Base-by-base conservation (phyloP, 805 yeast genomes). In the Saturnispora dispora region DNA sequence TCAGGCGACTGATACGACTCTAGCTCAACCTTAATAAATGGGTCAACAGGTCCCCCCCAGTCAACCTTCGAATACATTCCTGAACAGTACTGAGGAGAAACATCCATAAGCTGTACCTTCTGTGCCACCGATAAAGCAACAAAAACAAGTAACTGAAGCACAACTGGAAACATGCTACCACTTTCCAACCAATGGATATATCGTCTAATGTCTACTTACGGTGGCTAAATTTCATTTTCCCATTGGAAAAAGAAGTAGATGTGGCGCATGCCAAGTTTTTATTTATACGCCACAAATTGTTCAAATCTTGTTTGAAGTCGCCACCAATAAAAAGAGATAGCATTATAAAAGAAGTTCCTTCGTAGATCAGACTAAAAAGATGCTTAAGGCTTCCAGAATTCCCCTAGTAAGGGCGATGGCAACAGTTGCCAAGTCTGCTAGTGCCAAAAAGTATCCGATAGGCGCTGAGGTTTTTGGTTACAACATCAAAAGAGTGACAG, bases 11-110 rank as follows among this genome's bases (percentile, higher is more conserved):
- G 59, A 48, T 60, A 64, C 15, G 57, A 53, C 43, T 62, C 57
- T 51, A 81, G 57, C 49, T 77, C 75, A 45, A 75, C 76, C 45
- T 74, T 76, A 57, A 78, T 79, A 65, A 67, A 76, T 5, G 95
- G 89, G 53, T 79, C 82, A 9, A 71, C 67, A 25, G 75, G 73
- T 35, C 99, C 99, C 46, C 88, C 85, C 90, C 95, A 87, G 62
- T 90, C 95, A 45, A 79, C 73, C 59, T 82, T 82, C 51, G 90
- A 78, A 69, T 91, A 91, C 82, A 91, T 84, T 35, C 99, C 99
- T 4, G 89, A 76, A 65, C 99, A 91, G 25, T 79, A 79, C 60
- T 87, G 93, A 17, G 82, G 72, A 46, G 77, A 69, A 10, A 60
- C 67, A 15, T 76, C 65, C 45, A 76, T 75, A 56, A 88, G 72